Base-by-base conservation (phyloP, 495 filamentous ascomycete species). In the Penicillium dipodomyicola region DNA sequence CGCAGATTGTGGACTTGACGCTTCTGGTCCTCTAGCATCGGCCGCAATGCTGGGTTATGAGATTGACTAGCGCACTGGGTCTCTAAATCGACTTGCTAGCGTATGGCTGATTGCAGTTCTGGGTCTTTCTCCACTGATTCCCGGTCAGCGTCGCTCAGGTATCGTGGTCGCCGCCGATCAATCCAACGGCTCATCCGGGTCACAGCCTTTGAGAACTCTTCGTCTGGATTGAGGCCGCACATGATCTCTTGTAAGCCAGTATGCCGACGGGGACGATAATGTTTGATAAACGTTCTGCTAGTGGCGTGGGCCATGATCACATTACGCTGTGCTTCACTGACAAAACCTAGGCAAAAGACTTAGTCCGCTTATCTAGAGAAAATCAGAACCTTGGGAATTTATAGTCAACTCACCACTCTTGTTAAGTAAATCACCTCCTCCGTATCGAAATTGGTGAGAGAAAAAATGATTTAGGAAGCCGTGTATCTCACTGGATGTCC, bases 241-340 rank as follows among this genome's bases (percentile, higher is more conserved):
- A 69, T 63, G 19, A 69, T 65, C 56, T 58, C 54, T 45, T 57
- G 43, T 32, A 60, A 56, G 40, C 65, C 46, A 51, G 60, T 67
- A 32, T 61, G 53, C 19, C 62, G 61, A 41, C 57, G 47, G 41
- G 14, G 59, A 44, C 61, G 60, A 57, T 71, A 71, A 54, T 71
- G 41, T 45, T 67, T 67, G 15, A 71, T 50, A 55, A 69, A 67
- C 11, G 59, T 68, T 22, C 59, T 20, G 11, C 59, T 60, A 32
- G 56, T 61, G 25, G 63, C 57, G 33, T 71, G 52, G 32, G 64
- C 49, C 42, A 71, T 61, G 7, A 72, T 70, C 19, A 72, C 37
- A 45, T 70, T 70, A 56, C 62, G 55, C 45, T 70, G 56, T 44
- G 56, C 58, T 29, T 71, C 57, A 52, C 65, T 70, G 6, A 72